Conservation (phyloP, 1,284 basidiomycete species). For the Polyporus tsugae region DNA sequence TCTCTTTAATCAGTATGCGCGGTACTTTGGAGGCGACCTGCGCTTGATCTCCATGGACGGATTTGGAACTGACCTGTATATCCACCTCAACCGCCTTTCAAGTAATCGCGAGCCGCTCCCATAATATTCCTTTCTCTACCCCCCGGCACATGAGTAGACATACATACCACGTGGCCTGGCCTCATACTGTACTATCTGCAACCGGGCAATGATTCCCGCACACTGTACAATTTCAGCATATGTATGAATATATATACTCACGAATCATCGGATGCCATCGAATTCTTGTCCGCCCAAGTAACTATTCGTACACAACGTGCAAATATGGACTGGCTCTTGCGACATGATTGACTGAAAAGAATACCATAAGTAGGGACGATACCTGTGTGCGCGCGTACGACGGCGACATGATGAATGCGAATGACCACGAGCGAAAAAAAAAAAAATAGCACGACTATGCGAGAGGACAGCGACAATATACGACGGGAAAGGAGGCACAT, state of each 20-base stretch:
- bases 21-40: conserved; percentile 98
- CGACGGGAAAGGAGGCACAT: neutral
- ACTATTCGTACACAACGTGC: neutral
- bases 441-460: conserved; percentile 15
- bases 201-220: conserved; percentile 4
- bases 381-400: neutral
- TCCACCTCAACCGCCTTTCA: conserved; percentile 89
- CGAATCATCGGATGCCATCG: neutral
- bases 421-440: neutral
- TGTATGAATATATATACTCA: conserved; percentile 26
- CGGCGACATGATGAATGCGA: neutral
- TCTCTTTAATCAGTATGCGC: conserved; percentile 72
- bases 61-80: conserved; percentile 92
- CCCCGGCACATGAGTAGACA: neutral
- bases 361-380: neutral
- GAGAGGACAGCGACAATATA: conserved; percentile 10
- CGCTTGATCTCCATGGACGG: conserved; percentile 98
- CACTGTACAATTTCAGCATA: conserved; percentile 11
- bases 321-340: neutral
- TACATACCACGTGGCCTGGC: conserved; percentile 9
- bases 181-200: conserved; percentile 16
- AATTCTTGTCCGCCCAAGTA: neutral
- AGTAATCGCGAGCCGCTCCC: conserved; percentile 82
- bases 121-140: conserved; percentile 34
- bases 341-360: neutral